Conservation (phyloP, 306 rosid genomes). For the Betula pendula region DNA sequence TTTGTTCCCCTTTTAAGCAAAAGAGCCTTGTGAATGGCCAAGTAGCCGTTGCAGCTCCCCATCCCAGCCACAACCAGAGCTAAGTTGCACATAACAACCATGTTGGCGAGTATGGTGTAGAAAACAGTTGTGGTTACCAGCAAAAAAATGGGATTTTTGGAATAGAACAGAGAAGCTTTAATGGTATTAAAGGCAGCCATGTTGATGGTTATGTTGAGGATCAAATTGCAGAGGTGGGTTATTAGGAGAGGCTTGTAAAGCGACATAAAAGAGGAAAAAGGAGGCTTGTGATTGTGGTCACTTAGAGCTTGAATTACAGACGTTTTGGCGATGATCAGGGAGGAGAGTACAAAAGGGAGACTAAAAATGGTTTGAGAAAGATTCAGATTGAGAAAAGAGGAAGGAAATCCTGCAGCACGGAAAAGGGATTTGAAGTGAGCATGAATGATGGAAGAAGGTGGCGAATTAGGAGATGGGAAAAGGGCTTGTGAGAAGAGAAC, state of each 20-base stretch:
- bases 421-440: neutral
- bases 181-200: constrained; percentile 8
- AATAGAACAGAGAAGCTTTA: neutral
- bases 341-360: neutral
- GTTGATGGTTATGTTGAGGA: constrained; percentile 5
- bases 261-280: neutral
- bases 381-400: neutral
- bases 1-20: constrained; percentile 3
- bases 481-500: constrained; percentile 4
- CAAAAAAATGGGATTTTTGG: neutral
- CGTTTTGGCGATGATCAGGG: neutral
- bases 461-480: neutral
- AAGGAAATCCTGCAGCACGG: constrained; percentile 5
- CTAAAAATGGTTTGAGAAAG: neutral
- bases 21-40: constrained; percentile 4
- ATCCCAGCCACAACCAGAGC: constrained; percentile 13
- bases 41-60: neutral
- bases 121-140: neutral
- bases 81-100: constrained; percentile 1
- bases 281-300: neutral
- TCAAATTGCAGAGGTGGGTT: constrained; percentile 10
- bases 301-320: neutral
- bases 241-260: constrained; percentile 6
- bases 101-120: constrained; percentile 3
- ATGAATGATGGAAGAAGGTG: neutral